Base-by-base conservation (phyloP, 2,329 filamentous ascomycete species). In the Phyllachora maydis region DNA sequence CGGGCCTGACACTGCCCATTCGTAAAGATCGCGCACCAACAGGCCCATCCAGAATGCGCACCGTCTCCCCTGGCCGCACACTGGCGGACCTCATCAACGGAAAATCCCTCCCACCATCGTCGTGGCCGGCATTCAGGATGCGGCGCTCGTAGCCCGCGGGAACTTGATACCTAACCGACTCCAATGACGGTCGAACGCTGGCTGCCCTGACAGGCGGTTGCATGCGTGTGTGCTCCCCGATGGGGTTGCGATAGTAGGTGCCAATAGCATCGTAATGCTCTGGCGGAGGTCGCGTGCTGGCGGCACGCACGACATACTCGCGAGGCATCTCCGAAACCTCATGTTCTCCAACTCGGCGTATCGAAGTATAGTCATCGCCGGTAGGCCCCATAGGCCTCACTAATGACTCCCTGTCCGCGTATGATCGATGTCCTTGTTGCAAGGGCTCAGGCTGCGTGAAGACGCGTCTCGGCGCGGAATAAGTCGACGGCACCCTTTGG, bases 401-500 rank as follows among this genome's bases (percentile, higher is more conserved):
- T 4, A 65, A 59, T 32, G 65, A 64, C 32, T 73, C 69, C 26
- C 64, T 50, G 31, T 62, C 57, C 10, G 59, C 56, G 30, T 63
- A 65, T 14, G 54, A 47, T 29, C 63, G 55, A 30, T 61, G 57
- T 23, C 65, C 58, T 6, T 57, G 37, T 14, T 53, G 37, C 23
- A 55, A 46, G 24, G 55, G 63, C 30, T 75, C 71, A 3, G 67
- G 60, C 30, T 72, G 64, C 8, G 69, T 69, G 12, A 77, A 48
- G 20, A 70, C 54, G 19, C 66, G 56, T 29, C 65, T 52, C 7
- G 57, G 42, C 21, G 45, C 46, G 37, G 47, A 38, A 10, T 28
- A 58, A 6, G 52, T 38, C 3, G 68, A 63, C 4, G 69, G 54
- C 2, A 54, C 36, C 26, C 54, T 49, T 22, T 52, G 45, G 32